Evolutionary conservation across 2,329 filamentous ascomycete genomes (phyloP), one percentile per base, ranked within the genome.

Genomic region (Intubia oerlemansii): DNA sequence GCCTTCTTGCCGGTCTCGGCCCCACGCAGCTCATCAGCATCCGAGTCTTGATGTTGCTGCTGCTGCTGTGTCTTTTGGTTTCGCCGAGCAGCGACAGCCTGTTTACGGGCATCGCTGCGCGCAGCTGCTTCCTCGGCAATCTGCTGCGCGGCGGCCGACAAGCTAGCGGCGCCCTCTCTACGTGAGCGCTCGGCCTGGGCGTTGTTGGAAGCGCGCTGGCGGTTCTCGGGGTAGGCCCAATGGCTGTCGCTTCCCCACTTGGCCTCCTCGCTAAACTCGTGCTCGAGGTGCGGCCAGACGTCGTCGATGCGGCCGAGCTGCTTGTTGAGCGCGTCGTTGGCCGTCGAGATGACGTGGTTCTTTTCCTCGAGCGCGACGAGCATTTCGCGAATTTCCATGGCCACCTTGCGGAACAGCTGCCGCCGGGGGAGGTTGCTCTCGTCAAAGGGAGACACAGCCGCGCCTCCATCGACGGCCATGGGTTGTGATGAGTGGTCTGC

Each of bases 341-440:
- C 85, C 11, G 85, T 90, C 21, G 79, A 76, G 32, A 95, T 76
- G 40, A 98, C 88, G 41, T 93, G 84, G 40, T 93, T 92, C 54
- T 98, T 98, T 53, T 98, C 88, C 44, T 98, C 88, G 21, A 95
- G 64, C 2, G 84, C 85, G 27, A 81, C 69, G 25, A 95, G 68
- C 59, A 95, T 77, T 41, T 84, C 77, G 38, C 75, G 68, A 29
- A 92, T 73, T 38, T 77, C 74, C 41, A 70, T 62, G 21, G 81
- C 73, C 30, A 85, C 70, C 34, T 80, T 72, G 41, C 72, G 68
- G 46, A 85, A 91, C 24, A 84, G 57, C 42, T 76, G 66, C 38
- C 80, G 70, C 38, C 73, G 67, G 29, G 62, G 62, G 24, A 76
- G 47, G 42, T 76, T 73, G 40, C 56, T 56, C 20, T 56, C 53